Evolutionary conservation across 1,139 yeast species (phyloP).

Genomic region (Debaryomycetaceae sp.): DNA sequence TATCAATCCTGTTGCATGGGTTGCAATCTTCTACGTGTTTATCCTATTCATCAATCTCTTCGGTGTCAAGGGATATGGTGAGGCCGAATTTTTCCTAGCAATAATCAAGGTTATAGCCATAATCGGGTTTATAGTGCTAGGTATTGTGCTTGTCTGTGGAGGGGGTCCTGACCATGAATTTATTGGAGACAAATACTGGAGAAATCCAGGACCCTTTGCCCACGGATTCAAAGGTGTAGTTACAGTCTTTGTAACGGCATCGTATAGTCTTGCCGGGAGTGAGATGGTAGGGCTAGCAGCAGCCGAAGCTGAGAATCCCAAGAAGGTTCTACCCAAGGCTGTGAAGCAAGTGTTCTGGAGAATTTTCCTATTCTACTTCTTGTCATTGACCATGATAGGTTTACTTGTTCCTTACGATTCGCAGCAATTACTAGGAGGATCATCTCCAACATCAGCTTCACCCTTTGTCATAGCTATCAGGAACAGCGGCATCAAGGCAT

Average conservation of each 20-base stretch:
- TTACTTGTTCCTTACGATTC: constrained; percentile 35
- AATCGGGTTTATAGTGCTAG: constrained; percentile 60
- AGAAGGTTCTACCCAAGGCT: constrained; percentile 37
- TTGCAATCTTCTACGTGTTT: constrained; percentile 59
- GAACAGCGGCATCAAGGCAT: constrained; percentile 45
- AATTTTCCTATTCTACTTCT: constrained; percentile 37
- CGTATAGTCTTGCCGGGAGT: constrained; percentile 40
- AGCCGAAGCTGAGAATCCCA: constrained; percentile 34
- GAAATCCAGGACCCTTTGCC: constrained; percentile 52
- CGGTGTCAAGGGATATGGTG: constrained; percentile 74
- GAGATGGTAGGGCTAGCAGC: constrained; percentile 50
- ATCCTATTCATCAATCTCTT: constrained; percentile 57
- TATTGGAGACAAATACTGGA: constrained; percentile 63
- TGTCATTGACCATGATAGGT: constrained; percentile 37
- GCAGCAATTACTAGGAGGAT: constrained; percentile 29
- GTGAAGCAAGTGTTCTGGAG: constrained; percentile 45
- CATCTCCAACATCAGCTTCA: constrained; percentile 35
- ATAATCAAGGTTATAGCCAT: constrained; percentile 59
- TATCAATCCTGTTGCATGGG: constrained; percentile 62
- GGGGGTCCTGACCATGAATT: constrained; percentile 64
- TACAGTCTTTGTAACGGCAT: constrained; percentile 40
- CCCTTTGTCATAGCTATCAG: constrained; percentile 60
- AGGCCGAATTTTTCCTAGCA: constrained; percentile 65
- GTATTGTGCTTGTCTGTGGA: constrained; percentile 60
- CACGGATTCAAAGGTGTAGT: constrained; percentile 43